Conservation (phyloP, 192 early-diverging fungal genomes). For the Fimicolochytrium jonesii region DNA sequence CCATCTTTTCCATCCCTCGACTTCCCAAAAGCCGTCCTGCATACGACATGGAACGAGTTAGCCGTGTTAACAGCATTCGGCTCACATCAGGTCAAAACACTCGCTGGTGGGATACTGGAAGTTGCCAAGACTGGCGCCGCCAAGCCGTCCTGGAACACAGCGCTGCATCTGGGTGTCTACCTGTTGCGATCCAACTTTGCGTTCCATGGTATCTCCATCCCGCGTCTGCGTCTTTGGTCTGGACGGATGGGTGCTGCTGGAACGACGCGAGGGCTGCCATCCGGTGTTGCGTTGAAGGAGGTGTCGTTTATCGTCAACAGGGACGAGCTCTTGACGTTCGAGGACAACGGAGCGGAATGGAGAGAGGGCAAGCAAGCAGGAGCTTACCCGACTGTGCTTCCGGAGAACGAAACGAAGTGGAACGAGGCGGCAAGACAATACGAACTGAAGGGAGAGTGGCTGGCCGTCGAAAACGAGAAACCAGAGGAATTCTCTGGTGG, state of each 20-base stretch:
- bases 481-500: no score
- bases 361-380: constrained; percentile 5
- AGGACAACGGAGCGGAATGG: constrained; percentile 9
- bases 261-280: background rate
- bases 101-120: constrained; percentile 2
- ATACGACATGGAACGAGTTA: no score
- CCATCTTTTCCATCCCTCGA: background rate
- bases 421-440: background rate
- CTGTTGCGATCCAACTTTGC: constrained; percentile 18
- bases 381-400: constrained; percentile 18
- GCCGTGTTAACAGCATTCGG: background rate
- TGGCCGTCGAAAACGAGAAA: background rate
- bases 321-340: constrained; percentile 20
- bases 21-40: background rate
- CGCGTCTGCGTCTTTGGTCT: constrained; percentile 10
- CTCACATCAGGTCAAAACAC: constrained; percentile 8
- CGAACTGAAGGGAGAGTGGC: constrained; percentile 15
- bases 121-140: background rate
- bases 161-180: constrained; percentile 22
- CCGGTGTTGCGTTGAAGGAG: constrained; percentile 1
- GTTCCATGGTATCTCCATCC: constrained; percentile 16
- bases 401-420: constrained; percentile 3
- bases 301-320: constrained; percentile 9
- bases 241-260: background rate
- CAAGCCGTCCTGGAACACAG: constrained; percentile 12